Base-by-base conservation (phyloP, 495 filamentous ascomycete species). In the Aspergillus heteromorphus region DNA sequence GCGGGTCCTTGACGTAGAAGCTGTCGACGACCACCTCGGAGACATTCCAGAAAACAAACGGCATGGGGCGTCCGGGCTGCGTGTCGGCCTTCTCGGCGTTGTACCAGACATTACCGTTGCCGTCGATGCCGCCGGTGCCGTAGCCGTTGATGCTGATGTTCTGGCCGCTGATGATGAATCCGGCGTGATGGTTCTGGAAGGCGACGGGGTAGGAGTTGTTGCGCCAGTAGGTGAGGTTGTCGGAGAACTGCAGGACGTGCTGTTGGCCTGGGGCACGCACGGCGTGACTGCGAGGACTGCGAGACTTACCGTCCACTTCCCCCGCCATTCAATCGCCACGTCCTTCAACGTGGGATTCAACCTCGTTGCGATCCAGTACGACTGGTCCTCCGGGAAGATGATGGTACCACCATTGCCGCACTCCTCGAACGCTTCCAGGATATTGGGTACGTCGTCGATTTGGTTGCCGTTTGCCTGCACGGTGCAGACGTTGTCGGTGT, bases 21-120 rank as follows among this genome's bases (percentile, higher is more conserved):
- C 80, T 76, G 19, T 73, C 66, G 16, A 83, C 79, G 16, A 65
- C 65, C 19, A 82, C 79, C 49, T 79, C 68, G 25, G 73, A 76
- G 4, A 80, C 75, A 59, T 83, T 84, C 80, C 80, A 84, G 45
- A 79, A 78, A 0, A 84, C 81, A 49, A 84, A 82, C 1, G 81
- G 79, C 79, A 83, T 83, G 1, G 79, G 79, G 23, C 79, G 65
- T 16, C 79, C 53, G 4, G 23, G 70, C 57, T 73, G 69, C 0
- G 79, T 82, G 16, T 55, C 21, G 10, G 78, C 76, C 49, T 56
- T 40, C 17, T 67, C 78, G 67, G 54, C 78, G 64, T 51, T 78
- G 52, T 60, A 83, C 77, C 47, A 75, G 6, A 72, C 76, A 31
- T 77, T 81, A 2, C 80, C 79, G 53, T 80, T 80, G 25, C 79